Evolutionary conservation across 2,329 filamentous ascomycete genomes (phyloP).

Genomic region (Exophiala spinifera): DNA sequence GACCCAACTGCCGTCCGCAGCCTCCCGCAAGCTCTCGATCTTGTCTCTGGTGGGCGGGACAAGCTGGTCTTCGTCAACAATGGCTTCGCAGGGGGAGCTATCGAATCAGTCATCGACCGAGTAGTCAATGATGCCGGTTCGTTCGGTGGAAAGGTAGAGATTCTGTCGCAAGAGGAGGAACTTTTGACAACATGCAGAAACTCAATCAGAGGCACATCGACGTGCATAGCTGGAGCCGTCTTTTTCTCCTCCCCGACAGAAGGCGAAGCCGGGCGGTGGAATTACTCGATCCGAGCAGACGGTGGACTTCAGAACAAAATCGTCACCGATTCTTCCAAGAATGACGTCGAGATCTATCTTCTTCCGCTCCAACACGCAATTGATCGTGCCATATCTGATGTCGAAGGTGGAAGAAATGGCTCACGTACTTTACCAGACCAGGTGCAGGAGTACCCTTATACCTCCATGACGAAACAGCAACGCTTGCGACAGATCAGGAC

Average conservation of each 20-base stretch:
- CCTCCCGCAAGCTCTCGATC: conserved; percentile 61
- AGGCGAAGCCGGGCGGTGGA: conserved; percentile 68
- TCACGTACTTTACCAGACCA: conserved; percentile 41
- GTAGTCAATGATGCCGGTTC: conserved; percentile 58
- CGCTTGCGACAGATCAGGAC: conserved; percentile 63
- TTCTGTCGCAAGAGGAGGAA: conserved; percentile 54
- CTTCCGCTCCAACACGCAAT: conserved; percentile 77
- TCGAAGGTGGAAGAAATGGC: conserved; percentile 47
- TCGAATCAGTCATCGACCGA: conserved; percentile 65
- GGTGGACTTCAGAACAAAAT: conserved; percentile 65
- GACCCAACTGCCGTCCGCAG: conserved; percentile 58
- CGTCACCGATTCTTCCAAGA: conserved; percentile 61
- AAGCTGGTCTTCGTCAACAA: conserved; percentile 78
- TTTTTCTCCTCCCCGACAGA: conserved; percentile 74
- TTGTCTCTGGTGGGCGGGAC: conserved; percentile 58
- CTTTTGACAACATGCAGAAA: conserved; percentile 63
- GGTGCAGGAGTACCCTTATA: conserved; percentile 69
- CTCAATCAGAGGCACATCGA: conserved; percentile 63
- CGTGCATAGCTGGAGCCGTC: conserved; percentile 69
- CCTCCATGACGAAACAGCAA: conserved; percentile 65
- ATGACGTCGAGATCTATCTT: conserved; percentile 73
- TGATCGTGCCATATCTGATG: conserved; percentile 62
- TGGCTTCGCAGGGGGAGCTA: conserved; percentile 65
- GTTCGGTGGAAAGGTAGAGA: conserved; percentile 55
- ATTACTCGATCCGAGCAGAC: conserved; percentile 80